These are phyloP conservation scores for Exophiala spinifera DNA, from an alignment of 2,329 filamentous ascomycete species.

Conservation along the genomic window DNA sequence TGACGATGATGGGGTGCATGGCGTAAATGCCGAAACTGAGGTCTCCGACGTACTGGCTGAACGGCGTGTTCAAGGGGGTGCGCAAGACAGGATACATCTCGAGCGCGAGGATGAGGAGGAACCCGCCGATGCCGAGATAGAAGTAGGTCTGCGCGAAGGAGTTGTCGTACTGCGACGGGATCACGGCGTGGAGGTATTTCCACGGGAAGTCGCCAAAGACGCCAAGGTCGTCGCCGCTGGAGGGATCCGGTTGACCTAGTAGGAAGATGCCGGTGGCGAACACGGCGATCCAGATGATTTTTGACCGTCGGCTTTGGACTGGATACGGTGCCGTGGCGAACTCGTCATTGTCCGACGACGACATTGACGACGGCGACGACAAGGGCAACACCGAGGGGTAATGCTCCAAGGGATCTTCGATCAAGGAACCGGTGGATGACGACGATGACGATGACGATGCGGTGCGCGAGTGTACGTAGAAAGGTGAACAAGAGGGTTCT, in stretches of 20 bases:
- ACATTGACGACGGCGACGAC: too few relatives aligned
- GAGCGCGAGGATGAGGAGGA: slow-evolving; percentile 3
- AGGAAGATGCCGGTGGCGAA: slow-evolving; percentile 10
- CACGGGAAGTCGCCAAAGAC: slow-evolving; percentile 8
- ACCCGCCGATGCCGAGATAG: slow-evolving; percentile 5
- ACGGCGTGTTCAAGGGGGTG: slow-evolving; percentile 1
- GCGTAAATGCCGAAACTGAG: slow-evolving; percentile 15
- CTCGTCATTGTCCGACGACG: too few relatives aligned
- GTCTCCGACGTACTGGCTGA: slow-evolving; percentile 16
- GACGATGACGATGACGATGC: too few relatives aligned
- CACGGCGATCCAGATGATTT: background rate
- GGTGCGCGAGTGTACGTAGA: too few relatives aligned
- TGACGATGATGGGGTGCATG: slow-evolving; percentile 3
- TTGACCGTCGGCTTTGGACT: background rate
- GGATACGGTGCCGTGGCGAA: too few relatives aligned
- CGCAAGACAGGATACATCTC: slow-evolving; percentile 5
- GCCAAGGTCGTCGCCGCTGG: slow-evolving; percentile 2
- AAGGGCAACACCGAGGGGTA: too few relatives aligned
- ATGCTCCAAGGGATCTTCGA: too few relatives aligned
- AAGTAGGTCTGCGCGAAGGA: background rate
- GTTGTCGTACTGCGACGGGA: background rate
- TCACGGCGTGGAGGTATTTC: slow-evolving; percentile 4
- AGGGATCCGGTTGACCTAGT: slow-evolving; percentile 6
- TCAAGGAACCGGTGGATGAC: too few relatives aligned
- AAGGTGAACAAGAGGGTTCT: too few relatives aligned